phyloP scores from a whole-genome alignment of 306 rosid species.

The Glycine tomentella region DNA sequence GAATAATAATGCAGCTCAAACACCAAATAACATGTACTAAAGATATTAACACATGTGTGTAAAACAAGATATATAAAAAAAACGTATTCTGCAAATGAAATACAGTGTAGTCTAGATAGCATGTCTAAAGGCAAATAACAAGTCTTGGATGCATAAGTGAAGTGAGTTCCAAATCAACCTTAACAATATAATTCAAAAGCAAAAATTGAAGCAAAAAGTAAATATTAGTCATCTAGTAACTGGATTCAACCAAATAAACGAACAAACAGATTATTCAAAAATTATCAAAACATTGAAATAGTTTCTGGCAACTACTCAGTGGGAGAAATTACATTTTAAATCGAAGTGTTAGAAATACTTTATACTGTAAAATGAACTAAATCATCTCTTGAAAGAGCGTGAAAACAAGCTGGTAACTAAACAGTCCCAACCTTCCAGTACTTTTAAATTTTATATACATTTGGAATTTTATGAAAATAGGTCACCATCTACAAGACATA shows the following conservation, averaged over 20 bases:
- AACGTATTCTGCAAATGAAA: too few relatives aligned
- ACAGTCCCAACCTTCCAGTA: not conserved
- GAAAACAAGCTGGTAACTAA: not conserved
- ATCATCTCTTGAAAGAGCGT: not conserved
- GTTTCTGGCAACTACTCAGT: not conserved
- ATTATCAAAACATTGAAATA: not conserved
- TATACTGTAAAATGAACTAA: not conserved
- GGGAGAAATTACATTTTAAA: not conserved
- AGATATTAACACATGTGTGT: not conserved
- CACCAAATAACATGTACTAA: not conserved
- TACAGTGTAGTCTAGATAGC: too few relatives aligned
- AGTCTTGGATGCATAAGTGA: too few relatives aligned
- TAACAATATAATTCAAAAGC: too few relatives aligned
- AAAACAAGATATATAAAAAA: not conserved
- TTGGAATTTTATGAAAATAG: not conserved
- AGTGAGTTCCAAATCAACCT: too few relatives aligned
- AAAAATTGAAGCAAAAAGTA: not conserved
- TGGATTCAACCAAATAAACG: not conserved
- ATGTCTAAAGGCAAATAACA: too few relatives aligned
- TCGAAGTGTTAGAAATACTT: not conserved
- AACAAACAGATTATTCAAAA: not conserved
- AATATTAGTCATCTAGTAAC: not conserved
- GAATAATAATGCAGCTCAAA: not conserved
- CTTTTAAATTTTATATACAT: not conserved
- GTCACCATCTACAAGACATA: not conserved